Percentiles rank a stretch among this genome's conserved stretches.
Conservation (phyloP, 2,329 filamentous ascomycete species). For the Dichotomopilus funicola region DNA sequence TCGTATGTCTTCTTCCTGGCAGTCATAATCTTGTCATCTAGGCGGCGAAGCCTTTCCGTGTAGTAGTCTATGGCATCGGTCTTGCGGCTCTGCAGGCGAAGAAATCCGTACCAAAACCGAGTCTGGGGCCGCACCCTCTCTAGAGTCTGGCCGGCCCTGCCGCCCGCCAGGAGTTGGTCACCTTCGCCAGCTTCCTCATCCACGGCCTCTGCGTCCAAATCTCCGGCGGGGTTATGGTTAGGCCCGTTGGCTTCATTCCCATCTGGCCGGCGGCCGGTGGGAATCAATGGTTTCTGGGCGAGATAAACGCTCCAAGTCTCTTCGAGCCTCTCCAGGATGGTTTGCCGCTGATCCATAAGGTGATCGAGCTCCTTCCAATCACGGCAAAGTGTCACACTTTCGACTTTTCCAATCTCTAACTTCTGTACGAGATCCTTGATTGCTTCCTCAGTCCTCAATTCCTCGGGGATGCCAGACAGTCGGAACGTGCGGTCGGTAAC, state of each 20-base stretch:
- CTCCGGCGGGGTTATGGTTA: constrained; percentile 26
- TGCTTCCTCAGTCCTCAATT: constrained; percentile 71
- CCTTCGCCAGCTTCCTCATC: constrained; percentile 48
- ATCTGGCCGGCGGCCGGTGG: constrained; percentile 27
- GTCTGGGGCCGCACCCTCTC: constrained; percentile 57
- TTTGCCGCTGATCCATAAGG: constrained; percentile 61
- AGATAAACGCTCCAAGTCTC: constrained; percentile 74
- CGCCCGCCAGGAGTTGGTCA: constrained; percentile 51
- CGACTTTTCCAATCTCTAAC: constrained; percentile 81
- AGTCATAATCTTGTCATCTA: constrained; percentile 67
- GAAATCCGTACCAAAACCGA: constrained; percentile 70
- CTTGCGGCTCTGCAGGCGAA: constrained; percentile 63
- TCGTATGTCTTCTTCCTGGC: constrained; percentile 70
- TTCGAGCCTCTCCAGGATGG: constrained; percentile 66
- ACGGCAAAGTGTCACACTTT: constrained; percentile 77
- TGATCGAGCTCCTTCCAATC: constrained; percentile 79
- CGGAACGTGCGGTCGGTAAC: constrained; percentile 91
- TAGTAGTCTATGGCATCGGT: constrained; percentile 94
- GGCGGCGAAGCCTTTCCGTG: constrained; percentile 70
- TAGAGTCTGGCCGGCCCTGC: constrained; percentile 30
- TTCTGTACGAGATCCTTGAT: constrained; percentile 85
- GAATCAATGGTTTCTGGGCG: constrained; percentile 46
- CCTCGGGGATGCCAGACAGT: constrained; percentile 75
- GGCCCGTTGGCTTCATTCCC: background rate
- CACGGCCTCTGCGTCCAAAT: constrained; percentile 27